Base-by-base conservation (phyloP, 768 basidiomycete species). In the Amanita muscaria region DNA sequence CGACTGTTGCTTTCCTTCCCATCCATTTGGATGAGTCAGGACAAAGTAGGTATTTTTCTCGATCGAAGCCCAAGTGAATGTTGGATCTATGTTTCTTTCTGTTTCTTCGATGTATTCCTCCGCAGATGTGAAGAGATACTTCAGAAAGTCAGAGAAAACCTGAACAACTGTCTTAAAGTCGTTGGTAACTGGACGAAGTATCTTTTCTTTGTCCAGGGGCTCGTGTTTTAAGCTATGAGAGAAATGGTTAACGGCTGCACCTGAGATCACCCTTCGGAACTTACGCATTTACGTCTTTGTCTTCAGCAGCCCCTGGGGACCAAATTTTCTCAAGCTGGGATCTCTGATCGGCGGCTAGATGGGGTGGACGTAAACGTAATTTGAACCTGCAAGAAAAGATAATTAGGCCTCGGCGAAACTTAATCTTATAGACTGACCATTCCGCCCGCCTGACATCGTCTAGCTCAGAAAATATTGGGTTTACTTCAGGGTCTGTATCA, bases 1-100 rank as follows among this genome's bases (percentile, higher is more conserved):
- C 4, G 53, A 62, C 49, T 79, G 77, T 47, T 79, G 76, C 1
- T 53, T 55, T 1, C 73, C 73, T 52, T 70, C 75, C 74, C 77
- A 79, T 0, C 72, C 74, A 42, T 78, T 77, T 6, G 77, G 76
- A 49, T 77, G 76, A 1, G 66, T 65, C n/a, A 79, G 60, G 12
- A 79, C 63, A 45, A 69, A 72, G 29, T 72, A 65, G 19, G 70
- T 64, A 15, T 51, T 57, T 21, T 63, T 51, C 44, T 64, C 59
- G 8, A 72, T 42, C 8, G 67, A 66, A n/a, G 48, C 52, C 73
- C 70, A 72, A 5, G 74, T 49, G 19, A 51, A 29, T 29, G 27
- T 29, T n/a, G n/a, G n/a, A n/a, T n/a, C n/a, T n/a, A n/a, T 51
- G 7, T 21, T 40, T 1, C 76, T 73, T 31, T 72, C 66, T 0